Conservation (phyloP, 1,284 basidiomycete genomes). For the Heterobasidion occidentale region DNA sequence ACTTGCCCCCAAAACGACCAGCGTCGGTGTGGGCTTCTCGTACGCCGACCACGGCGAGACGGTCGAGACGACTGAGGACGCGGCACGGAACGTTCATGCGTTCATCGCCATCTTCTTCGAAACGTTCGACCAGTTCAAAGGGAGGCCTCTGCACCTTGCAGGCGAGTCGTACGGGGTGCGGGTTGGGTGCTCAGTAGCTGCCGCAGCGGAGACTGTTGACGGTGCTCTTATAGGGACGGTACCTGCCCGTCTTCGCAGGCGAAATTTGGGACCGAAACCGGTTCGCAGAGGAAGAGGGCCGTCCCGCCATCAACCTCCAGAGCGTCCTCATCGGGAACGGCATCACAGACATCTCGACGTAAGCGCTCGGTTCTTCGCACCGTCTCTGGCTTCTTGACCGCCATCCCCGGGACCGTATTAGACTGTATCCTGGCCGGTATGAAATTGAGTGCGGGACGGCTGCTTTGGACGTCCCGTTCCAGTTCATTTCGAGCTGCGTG, state of each 20-base stretch:
- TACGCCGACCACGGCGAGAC: conserved; percentile 48
- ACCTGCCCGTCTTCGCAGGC: conserved; percentile 75
- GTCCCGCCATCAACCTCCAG: conserved; percentile 59
- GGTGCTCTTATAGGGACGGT: conserved; percentile 46
- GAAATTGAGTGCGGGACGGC: conserved; percentile 56
- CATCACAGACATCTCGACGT: conserved; percentile 57
- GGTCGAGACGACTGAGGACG: conserved; percentile 62
- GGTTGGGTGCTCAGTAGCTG: conserved; percentile 16
- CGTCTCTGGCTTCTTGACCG: neutral
- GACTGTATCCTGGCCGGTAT: conserved; percentile 53
- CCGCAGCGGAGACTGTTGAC: conserved; percentile 25
- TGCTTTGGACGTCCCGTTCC: conserved; percentile 47
- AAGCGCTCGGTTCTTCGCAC: conserved; percentile 10
- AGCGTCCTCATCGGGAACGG: conserved; percentile 59
- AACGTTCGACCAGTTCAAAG: conserved; percentile 60
- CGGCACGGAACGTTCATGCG: conserved; percentile 62
- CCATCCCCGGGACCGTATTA: conserved; percentile 14
- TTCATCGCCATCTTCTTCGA: conserved; percentile 74
- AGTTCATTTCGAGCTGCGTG: conserved; percentile 48
- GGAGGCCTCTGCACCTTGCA: conserved; percentile 57
- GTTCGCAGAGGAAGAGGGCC: conserved; percentile 43
- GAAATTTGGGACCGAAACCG: conserved; percentile 73
- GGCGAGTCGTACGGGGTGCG: conserved; percentile 63
- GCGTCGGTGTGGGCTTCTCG: conserved; percentile 62
- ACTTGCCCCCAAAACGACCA: conserved; percentile 3